Conservation (phyloP, 2,329 filamentous ascomycete species). For the Neurospora sp. region DNA sequence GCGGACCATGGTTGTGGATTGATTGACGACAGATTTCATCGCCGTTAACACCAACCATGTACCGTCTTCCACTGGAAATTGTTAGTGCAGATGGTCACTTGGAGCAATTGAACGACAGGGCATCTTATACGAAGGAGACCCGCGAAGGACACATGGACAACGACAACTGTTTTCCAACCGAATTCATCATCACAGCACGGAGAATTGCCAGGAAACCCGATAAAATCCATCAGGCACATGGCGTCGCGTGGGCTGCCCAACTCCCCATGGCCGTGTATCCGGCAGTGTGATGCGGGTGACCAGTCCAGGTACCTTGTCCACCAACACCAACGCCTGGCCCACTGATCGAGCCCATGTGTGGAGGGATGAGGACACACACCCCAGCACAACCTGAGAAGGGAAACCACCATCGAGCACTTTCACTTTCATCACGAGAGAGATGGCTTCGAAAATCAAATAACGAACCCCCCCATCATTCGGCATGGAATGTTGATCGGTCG, state of each 20-base stretch:
- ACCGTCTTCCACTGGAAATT: slow-evolving; percentile 8
- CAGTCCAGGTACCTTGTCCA: slow-evolving; percentile 9
- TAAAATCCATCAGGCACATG: neutral
- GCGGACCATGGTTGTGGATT: slow-evolving; percentile 9
- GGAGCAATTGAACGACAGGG: neutral
- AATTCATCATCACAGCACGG: neutral
- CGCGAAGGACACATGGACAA: neutral
- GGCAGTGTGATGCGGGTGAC: slow-evolving; percentile 9
- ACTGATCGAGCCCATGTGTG: neutral
- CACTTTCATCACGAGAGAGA: neutral
- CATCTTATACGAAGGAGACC: neutral
- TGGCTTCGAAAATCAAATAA: neutral
- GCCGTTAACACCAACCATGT: slow-evolving; percentile 11
- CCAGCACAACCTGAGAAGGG: too few relatives aligned
- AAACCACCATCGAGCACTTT: too few relatives aligned
- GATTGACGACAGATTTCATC: neutral
- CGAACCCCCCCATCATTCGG: neutral
- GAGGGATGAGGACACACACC: neutral
- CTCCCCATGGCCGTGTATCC: neutral
- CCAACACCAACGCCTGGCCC: slow-evolving; percentile 3
- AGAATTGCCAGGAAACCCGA: neutral
- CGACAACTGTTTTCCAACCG: neutral
- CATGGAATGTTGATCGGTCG: neutral
- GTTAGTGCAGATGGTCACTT: slow-evolving; percentile 13
- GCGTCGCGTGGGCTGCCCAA: slow-evolving; percentile 3